A percentile compares a stretch with the other conserved stretches of the same genome.
Evolutionary conservation across 176 grass and related monocot genomes (phyloP).

Genomic region (Oryza australiensis): DNA sequence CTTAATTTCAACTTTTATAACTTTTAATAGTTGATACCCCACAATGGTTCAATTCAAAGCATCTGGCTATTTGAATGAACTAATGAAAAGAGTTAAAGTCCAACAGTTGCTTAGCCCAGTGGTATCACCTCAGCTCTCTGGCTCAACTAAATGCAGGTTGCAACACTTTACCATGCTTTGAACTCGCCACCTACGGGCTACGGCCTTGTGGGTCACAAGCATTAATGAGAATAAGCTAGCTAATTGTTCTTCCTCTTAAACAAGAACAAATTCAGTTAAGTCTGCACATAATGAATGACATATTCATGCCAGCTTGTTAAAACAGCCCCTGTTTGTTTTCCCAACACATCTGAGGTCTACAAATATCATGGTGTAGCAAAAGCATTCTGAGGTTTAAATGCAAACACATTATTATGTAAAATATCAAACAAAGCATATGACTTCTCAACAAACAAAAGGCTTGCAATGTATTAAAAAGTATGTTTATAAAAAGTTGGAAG

Average conservation of each 20-base stretch:
- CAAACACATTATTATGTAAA: not conserved
- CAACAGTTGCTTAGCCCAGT: not conserved
- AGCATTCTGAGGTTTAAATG: not conserved
- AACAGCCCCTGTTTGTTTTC: not conserved
- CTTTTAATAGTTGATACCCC: no score
- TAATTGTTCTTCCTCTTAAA: not conserved
- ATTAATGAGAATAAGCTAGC: not conserved
- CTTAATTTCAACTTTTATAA: no score
- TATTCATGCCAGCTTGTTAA: slow-evolving; percentile 1
- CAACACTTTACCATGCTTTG: not conserved
- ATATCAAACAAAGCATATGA: not conserved
- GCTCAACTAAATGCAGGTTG: slow-evolving; percentile 2
- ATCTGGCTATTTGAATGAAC: not conserved
- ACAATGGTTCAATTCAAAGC: not conserved
- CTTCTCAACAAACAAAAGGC: slow-evolving; percentile 10
- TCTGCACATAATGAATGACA: not conserved
- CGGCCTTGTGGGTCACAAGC: not conserved
- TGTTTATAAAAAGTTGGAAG: not conserved
- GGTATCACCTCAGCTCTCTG: not conserved
- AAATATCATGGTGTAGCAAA: not conserved
- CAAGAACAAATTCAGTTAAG: not conserved
- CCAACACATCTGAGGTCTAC: slow-evolving; percentile 2
- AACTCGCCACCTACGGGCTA: not conserved
- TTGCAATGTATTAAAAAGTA: not conserved
- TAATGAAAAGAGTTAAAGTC: not conserved